phyloP scores from a whole-genome alignment of 1,284 basidiomycete genomes.

The Cryptococcus amylolentus region DNA sequence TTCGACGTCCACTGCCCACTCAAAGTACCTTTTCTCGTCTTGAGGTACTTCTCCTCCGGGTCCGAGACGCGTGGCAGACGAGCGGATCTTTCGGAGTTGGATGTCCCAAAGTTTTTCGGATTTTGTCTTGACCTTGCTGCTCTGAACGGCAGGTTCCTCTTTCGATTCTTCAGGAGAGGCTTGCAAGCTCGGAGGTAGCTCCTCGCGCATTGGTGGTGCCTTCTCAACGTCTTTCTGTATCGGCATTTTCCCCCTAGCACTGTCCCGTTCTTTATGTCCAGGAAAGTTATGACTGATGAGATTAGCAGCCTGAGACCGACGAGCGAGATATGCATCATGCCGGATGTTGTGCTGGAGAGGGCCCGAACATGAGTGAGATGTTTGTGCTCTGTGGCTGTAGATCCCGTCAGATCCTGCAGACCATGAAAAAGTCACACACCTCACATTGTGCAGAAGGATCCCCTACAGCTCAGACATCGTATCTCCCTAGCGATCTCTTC shows the following conservation, averaged over 20 bases:
- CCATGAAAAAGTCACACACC: background rate
- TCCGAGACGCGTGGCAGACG: slow-evolving; percentile 28
- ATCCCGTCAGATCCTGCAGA: background rate
- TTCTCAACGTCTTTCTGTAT: slow-evolving; percentile 18
- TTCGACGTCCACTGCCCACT: slow-evolving; percentile 24
- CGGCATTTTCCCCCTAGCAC: slow-evolving; percentile 23
- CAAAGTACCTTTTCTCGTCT: slow-evolving; percentile 31
- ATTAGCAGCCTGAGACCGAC: slow-evolving; percentile 25
- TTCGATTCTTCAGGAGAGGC: background rate
- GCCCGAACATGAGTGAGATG: slow-evolving; percentile 36
- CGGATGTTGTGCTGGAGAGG: slow-evolving; percentile 26
- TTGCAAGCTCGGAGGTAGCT: slow-evolving; percentile 17
- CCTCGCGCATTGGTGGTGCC: slow-evolving; percentile 1
- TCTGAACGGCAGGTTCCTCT: background rate
- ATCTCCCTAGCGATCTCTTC: slow-evolving; percentile 28
- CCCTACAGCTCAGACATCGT: slow-evolving; percentile 30
- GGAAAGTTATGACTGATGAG: slow-evolving; percentile 37
- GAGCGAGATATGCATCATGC: slow-evolving; percentile 23
- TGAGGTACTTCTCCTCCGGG: slow-evolving; percentile 4
- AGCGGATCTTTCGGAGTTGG: slow-evolving; percentile 33
- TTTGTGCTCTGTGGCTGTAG: slow-evolving; percentile 22
- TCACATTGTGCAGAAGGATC: slow-evolving; percentile 34
- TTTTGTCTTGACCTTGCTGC: slow-evolving; percentile 26
- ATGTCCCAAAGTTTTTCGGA: slow-evolving; percentile 38
- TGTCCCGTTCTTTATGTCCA: slow-evolving; percentile 13